Evolutionary conservation across 2,329 filamentous ascomycete genomes (phyloP).

Genomic region (Mycogone perniciosa): DNA sequence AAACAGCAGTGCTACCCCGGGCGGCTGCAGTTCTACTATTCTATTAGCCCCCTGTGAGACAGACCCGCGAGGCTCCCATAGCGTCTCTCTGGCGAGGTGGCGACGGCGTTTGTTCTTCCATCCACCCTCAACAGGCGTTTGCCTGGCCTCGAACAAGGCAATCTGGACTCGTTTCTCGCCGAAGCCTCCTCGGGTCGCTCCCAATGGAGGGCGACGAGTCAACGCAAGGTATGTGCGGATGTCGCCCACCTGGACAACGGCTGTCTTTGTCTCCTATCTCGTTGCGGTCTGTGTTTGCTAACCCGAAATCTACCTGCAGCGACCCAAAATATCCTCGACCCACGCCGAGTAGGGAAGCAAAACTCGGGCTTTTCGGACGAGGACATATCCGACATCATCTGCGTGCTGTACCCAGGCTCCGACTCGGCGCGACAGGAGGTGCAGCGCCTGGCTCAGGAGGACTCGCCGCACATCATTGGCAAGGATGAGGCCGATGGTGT

Average conservation of each 20-base stretch:
- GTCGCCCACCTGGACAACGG: neutral
- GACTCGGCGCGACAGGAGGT: conserved; percentile 66
- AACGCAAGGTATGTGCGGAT: conserved; percentile 32
- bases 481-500: conserved; percentile 46
- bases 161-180: conserved; percentile 19
- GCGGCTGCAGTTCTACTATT: neutral
- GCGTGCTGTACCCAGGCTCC: conserved; percentile 76
- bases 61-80: neutral
- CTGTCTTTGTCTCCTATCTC: no score
- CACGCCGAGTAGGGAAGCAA: conserved; percentile 69
- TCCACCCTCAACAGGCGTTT: neutral
- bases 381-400: conserved; percentile 83
- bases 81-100: no score
- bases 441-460: conserved; percentile 40
- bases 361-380: conserved; percentile 77
- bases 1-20: neutral
- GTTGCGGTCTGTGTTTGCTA: neutral
- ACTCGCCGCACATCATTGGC: conserved; percentile 44
- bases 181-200: conserved; percentile 25
- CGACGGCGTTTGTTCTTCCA: neutral
- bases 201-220: conserved; percentile 41
- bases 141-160: neutral
- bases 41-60: neutral
- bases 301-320: conserved; percentile 9
- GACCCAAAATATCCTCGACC: conserved; percentile 56